These are phyloP conservation scores for Apiospora saccharicola DNA, from an alignment of 2,329 filamentous ascomycete genomes.

Conservation along the genomic window DNA sequence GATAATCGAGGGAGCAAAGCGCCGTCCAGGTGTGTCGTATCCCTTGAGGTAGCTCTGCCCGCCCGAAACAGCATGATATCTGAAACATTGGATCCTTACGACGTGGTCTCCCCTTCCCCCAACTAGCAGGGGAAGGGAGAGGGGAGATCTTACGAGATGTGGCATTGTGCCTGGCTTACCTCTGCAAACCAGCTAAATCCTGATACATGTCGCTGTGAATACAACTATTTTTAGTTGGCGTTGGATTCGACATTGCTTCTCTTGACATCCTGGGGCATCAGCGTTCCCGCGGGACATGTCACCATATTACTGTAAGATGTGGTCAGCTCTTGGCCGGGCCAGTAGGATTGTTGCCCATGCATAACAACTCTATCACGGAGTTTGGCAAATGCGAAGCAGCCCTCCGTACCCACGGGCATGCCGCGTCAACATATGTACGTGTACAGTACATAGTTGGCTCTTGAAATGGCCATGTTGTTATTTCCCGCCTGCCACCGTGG, in stretches of 20 bases:
- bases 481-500: background rate
- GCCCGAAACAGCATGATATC: constrained; percentile 15
- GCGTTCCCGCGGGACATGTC: constrained; percentile 31
- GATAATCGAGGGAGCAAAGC: background rate
- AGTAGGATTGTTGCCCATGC: background rate
- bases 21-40: background rate
- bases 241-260: background rate
- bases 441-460: background rate
- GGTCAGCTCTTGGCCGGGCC: background rate
- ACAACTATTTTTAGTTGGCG: constrained; percentile 20
- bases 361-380: background rate
- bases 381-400: background rate
- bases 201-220: constrained; percentile 11
- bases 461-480: background rate
- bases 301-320: background rate
- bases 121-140: constrained; percentile 13
- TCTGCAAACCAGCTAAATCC: background rate
- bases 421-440: constrained; percentile 7
- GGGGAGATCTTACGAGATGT: constrained; percentile 19
- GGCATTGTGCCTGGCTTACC: background rate
- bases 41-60: background rate
- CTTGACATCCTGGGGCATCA: background rate
- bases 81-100: constrained; percentile 20
- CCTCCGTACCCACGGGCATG: constrained; percentile 4
- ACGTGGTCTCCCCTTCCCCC: constrained; percentile 12